Evolutionary conservation across 805 yeast species (phyloP).

Genomic region (Kodamaea kakaduensis): DNA sequence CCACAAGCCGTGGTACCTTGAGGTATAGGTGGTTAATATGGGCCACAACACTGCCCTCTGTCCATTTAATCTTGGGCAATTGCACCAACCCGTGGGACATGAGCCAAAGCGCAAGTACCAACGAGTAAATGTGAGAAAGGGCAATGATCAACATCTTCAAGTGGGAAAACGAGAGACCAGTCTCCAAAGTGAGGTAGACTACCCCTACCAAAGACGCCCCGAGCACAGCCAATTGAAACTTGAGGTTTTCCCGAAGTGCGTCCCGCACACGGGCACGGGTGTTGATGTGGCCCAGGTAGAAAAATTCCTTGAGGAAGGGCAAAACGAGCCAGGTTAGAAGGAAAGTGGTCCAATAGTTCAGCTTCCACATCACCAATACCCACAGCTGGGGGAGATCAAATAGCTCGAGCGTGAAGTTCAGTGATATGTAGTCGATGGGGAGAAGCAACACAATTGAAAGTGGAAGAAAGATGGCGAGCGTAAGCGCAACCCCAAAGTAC

Average conservation of each 20-base stretch:
- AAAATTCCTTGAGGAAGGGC: slow-evolving; percentile 71
- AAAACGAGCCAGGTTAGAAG: slow-evolving; percentile 71
- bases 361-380: slow-evolving; percentile 62
- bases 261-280: slow-evolving; percentile 46
- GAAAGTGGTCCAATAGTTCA: slow-evolving; percentile 78
- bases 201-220: slow-evolving; percentile 50
- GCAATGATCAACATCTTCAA: slow-evolving; percentile 70
- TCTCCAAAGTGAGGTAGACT: slow-evolving; percentile 53
- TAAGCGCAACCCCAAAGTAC: slow-evolving; percentile 45
- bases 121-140: slow-evolving; percentile 69
- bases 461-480: slow-evolving; percentile 67
- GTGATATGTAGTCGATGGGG: slow-evolving; percentile 70
- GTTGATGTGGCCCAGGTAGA: slow-evolving; percentile 63
- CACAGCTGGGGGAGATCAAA: slow-evolving; percentile 45
- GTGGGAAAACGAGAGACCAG: slow-evolving; percentile 51
- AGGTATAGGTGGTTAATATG: slow-evolving; percentile 41
- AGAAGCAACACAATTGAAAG: slow-evolving; percentile 67
- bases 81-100: slow-evolving; percentile 78
- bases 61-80: slow-evolving; percentile 53
- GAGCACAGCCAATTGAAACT: slow-evolving; percentile 57
- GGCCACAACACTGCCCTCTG: slow-evolving; percentile 27
- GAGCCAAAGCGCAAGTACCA: slow-evolving; percentile 72
- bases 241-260: slow-evolving; percentile 52
- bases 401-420: slow-evolving; percentile 25
- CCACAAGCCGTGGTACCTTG: slow-evolving; percentile 55